Conservation (phyloP, 441 rosid genomes). For the Oxalis stricta region DNA sequence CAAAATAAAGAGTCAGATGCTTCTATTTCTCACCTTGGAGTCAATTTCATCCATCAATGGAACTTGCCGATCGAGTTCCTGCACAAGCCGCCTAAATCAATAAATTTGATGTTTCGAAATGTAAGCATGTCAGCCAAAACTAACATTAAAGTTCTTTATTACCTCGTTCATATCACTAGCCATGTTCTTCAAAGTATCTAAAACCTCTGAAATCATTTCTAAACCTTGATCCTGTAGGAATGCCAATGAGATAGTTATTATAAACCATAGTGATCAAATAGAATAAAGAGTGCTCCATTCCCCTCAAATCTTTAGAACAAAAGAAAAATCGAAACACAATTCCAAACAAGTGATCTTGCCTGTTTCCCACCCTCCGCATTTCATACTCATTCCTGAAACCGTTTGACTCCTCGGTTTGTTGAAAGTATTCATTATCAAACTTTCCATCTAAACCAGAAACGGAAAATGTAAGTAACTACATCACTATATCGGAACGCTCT, state of each 20-base stretch:
- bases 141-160: too few relatives aligned
- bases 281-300: neutral
- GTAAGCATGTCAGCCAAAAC: constrained; percentile 10
- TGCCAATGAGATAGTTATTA: neutral
- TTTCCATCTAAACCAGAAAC: constrained; percentile 30
- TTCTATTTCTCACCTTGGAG: constrained; percentile 26
- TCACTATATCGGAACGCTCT: too few relatives aligned
- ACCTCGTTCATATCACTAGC: constrained; percentile 60
- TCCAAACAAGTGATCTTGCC: constrained; percentile 22
- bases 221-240: constrained; percentile 43
- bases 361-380: constrained; percentile 50
- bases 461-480: neutral
- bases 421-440: constrained; percentile 26
- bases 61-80: constrained; percentile 65
- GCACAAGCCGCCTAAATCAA: constrained; percentile 6
- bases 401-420: constrained; percentile 34
- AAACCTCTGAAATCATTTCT: constrained; percentile 53
- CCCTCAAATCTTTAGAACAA: neutral
- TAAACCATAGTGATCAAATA: neutral
- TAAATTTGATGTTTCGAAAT: constrained; percentile 3
- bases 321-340: neutral
- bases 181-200: constrained; percentile 38
- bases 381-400: constrained; percentile 47
- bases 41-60: constrained; percentile 59
- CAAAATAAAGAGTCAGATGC: neutral